Percentiles rank a stretch among this genome's conserved stretches.
These are phyloP conservation scores for Trichoderma parareesei DNA, from an alignment of 495 filamentous ascomycete genomes.

Conservation along the genomic window DNA sequence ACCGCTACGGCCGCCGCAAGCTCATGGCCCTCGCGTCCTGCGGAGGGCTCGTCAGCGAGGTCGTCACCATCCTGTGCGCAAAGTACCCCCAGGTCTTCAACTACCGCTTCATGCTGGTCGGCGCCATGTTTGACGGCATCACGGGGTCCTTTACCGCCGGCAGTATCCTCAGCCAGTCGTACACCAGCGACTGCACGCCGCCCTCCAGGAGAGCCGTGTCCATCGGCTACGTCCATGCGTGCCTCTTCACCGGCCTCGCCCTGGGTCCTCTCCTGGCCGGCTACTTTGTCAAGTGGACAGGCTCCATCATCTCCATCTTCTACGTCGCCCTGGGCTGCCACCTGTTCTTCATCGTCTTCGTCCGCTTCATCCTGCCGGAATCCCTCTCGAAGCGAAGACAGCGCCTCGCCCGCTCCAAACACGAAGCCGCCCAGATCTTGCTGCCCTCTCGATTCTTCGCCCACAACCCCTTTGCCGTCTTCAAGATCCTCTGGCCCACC, in stretches of 20 bases:
- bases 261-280: conserved; percentile 74
- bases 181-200: conserved; percentile 79
- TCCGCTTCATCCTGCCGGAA: conserved; percentile 69
- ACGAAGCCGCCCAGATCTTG: conserved; percentile 25
- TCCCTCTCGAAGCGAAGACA: conserved; percentile 66
- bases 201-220: conserved; percentile 70
- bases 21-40: conserved; percentile 59
- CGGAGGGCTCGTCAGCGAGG: conserved; percentile 60
- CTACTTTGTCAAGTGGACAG: conserved; percentile 62
- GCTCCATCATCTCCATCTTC: conserved; percentile 63
- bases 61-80: conserved; percentile 67
- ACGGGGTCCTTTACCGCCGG: conserved; percentile 15
- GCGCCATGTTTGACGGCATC: conserved; percentile 10
- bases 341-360: conserved; percentile 56
- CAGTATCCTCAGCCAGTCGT: conserved; percentile 71
- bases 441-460: conserved; percentile 20
- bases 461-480: conserved; percentile 60
- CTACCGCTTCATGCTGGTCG: conserved; percentile 59
- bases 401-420: conserved; percentile 56
- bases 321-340: conserved; percentile 69
- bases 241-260: conserved; percentile 79
- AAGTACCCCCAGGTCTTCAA: conserved; percentile 62
- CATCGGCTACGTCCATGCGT: conserved; percentile 84
- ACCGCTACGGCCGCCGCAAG: conserved; percentile 73
- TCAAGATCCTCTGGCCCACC: conserved; percentile 68